Conservation (phyloP, 2,329 filamentous ascomycete genomes). For the Aspergillus sp. region DNA sequence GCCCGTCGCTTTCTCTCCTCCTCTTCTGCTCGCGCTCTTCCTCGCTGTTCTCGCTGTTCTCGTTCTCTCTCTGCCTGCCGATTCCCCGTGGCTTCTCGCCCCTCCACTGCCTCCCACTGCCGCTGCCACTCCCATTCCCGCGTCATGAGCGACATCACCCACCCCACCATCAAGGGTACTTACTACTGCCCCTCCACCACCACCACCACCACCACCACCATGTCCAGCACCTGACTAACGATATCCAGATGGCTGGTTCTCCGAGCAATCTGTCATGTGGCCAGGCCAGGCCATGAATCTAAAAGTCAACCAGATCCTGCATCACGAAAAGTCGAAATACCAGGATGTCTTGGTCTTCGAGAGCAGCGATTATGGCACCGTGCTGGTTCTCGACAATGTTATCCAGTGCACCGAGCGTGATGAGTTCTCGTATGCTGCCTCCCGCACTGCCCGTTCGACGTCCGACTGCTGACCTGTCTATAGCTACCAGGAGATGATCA, state of each 20-base stretch:
- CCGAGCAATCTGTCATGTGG: slow-evolving; percentile 98
- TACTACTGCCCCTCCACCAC: slow-evolving; percentile 20
- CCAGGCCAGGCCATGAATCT: slow-evolving; percentile 98
- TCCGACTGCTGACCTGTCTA: not conserved
- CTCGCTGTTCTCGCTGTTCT: slow-evolving; percentile 4
- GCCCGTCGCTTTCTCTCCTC: slow-evolving; percentile 6
- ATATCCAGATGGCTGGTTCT: slow-evolving; percentile 93
- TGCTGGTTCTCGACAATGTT: slow-evolving; percentile 95
- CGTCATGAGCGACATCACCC: slow-evolving; percentile 61
- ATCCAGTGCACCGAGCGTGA: slow-evolving; percentile 98
- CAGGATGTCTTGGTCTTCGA: slow-evolving; percentile 99
- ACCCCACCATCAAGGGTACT: slow-evolving; percentile 69
- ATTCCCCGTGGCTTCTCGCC: slow-evolving; percentile 13
- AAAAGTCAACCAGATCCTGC: slow-evolving; percentile 92
- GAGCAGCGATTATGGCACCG: slow-evolving; percentile 91
- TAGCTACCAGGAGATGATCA: slow-evolving; percentile 98
- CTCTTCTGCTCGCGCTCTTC: slow-evolving; percentile 9
- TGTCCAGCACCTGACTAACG: slow-evolving; percentile 2
- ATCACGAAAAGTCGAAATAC: slow-evolving; percentile 99
- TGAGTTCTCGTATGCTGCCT: slow-evolving; percentile 67
- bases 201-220: slow-evolving; percentile 8
- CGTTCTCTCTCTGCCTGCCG: slow-evolving; percentile 15
- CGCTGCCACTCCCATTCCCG: slow-evolving; percentile 10
- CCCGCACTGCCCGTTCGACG: not conserved
- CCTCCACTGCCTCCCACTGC: slow-evolving; percentile 8